Conservation (phyloP, 768 basidiomycete genomes). For the Boletus rufocinnamomeus region DNA sequence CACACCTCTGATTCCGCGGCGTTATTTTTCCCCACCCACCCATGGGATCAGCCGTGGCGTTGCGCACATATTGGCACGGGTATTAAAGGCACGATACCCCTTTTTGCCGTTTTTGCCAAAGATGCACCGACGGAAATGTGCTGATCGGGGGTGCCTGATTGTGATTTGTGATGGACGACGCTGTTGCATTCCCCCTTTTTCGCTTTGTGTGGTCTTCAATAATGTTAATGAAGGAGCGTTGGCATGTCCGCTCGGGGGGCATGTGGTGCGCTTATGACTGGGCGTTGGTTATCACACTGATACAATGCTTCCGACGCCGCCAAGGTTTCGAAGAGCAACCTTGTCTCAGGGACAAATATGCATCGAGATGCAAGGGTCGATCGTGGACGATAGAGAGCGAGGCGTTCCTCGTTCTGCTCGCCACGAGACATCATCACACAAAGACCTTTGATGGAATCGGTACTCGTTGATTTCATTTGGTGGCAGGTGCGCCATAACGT, state of each 20-base stretch:
- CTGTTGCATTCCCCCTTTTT: not conserved
- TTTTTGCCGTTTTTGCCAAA: not conserved
- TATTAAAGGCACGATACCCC: constrained; percentile 7
- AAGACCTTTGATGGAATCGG: not conserved
- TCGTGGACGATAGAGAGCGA: not conserved
- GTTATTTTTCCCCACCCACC: not conserved
- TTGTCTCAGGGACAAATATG: not conserved
- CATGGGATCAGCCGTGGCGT: constrained; percentile 1
- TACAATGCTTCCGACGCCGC: not conserved
- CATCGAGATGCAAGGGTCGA: too few species aligned
- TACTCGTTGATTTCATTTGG: not conserved
- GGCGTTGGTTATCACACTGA: not conserved
- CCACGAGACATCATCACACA: not conserved
- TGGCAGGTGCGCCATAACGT: not conserved
- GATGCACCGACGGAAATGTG: not conserved
- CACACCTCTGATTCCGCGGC: constrained; percentile 2
- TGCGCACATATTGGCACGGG: constrained; percentile 1
- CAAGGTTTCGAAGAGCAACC: not conserved
- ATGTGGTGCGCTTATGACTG: not conserved
- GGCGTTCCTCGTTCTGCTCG: not conserved
- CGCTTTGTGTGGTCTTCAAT: constrained; percentile 9
- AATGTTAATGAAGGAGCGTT: not conserved
- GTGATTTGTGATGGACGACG: constrained; percentile 16
- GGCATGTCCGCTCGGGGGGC: not conserved
- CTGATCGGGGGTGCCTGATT: constrained; percentile 13